Conservation (phyloP, 2,329 filamentous ascomycete species). For the Penicillium hesseltinei region DNA sequence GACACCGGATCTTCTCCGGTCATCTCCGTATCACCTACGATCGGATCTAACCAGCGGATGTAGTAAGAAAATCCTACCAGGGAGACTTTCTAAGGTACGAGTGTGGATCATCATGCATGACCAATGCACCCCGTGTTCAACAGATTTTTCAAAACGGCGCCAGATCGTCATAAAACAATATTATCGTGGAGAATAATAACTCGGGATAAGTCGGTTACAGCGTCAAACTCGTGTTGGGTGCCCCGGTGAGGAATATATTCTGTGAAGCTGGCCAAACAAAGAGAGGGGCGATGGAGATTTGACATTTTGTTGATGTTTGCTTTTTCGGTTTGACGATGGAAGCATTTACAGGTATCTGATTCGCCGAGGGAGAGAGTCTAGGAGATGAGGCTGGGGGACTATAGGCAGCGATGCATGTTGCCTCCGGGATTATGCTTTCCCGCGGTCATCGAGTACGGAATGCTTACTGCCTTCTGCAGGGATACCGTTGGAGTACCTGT, state of each 20-base stretch:
- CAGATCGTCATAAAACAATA: not conserved
- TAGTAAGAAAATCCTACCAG: not conserved
- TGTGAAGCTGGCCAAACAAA: not conserved
- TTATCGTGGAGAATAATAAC: not conserved
- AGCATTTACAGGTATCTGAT: conserved; percentile 11
- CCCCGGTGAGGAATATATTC: not conserved
- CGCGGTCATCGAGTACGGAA: not conserved
- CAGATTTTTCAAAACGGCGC: not conserved
- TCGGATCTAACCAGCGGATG: conserved; percentile 2
- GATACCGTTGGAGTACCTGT: not conserved
- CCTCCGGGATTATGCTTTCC: not conserved
- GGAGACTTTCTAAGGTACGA: not conserved
- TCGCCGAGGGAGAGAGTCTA: conserved; percentile 2
- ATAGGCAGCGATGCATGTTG: conserved; percentile 1
- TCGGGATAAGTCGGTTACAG: conserved; percentile 1
- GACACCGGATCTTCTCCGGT: not conserved
- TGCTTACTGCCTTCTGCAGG: not conserved
- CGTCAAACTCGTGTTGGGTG: conserved; percentile 8
- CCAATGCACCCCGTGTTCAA: conserved; percentile 5
- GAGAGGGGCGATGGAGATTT: conserved; percentile 2
- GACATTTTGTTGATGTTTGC: conserved; percentile 9
- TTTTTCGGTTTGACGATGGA: conserved; percentile 9
- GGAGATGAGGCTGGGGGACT: conserved; percentile 13
- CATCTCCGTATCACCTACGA: not conserved
- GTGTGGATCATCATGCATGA: conserved; percentile 8